These are phyloP conservation scores for Angophora floribunda DNA, from an alignment of 345 rosid species.

Conservation along the genomic window DNA sequence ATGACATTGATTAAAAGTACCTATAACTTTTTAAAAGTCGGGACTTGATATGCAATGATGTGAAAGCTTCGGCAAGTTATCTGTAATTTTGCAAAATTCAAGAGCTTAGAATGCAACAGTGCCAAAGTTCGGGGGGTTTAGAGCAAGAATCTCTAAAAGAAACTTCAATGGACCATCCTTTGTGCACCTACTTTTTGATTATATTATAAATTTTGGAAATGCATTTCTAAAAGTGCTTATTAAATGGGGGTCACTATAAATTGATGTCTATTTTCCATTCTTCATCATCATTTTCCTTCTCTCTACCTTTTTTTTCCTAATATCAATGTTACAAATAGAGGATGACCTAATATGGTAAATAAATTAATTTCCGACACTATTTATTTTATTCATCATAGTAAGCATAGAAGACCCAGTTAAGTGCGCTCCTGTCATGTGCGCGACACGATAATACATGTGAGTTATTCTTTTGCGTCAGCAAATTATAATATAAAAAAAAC, in stretches of 20 bases:
- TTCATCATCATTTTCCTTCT: not conserved
- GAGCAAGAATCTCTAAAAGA: not conserved
- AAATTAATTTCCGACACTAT: not conserved
- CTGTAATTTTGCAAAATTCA: not conserved
- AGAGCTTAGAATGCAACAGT: not conserved
- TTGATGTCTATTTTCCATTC: not conserved
- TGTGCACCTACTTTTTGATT: not conserved
- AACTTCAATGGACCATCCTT: not conserved
- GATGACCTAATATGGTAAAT: accelerated
- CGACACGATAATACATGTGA: accelerated
- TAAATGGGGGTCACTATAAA: accelerated
- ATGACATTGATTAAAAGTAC: not conserved
- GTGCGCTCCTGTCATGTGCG: not conserved
- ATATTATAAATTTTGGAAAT: not conserved
- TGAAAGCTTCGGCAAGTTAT: not conserved
- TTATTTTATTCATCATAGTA: not conserved
- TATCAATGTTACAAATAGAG: not conserved
- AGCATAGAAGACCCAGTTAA: not conserved
- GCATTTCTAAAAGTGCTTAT: no score
- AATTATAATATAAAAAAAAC: no score
- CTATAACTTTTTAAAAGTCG: not conserved
- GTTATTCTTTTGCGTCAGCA: accelerated
- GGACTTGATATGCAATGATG: not conserved
- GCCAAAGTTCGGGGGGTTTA: not conserved
- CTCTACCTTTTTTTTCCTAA: not conserved